Base-by-base conservation (phyloP, 306 rosid species). In the Cyamopsis tetragonoloba region DNA sequence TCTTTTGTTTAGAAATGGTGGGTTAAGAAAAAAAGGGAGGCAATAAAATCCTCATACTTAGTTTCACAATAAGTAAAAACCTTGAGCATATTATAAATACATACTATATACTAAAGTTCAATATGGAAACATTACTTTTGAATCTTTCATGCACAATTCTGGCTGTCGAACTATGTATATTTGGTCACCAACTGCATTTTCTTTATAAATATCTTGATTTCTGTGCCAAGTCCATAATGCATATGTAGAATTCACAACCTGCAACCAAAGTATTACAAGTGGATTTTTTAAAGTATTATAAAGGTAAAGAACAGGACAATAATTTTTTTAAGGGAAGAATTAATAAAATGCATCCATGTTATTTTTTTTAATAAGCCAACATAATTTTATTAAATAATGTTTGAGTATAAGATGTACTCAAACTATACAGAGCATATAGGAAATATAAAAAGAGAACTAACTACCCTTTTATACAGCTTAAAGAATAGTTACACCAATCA, bases 161-260 rank as follows among this genome's bases (percentile, higher is more conserved):
- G 98, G 95, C 56, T 85, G 92, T 34, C 95, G 76, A 31, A 92
- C 95, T 1, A 92, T 81, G 85, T 87, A 89, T 72, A 89, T 87
- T 77, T 87, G 89, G 74, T 89, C 96, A 5, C 95, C 88, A 6
- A 77, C 78, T 51, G 81, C 79, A 35, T 85, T 75, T 37, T 81
- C 84, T 72, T 86, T 83, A 39, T 85, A 89, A 3, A 14, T 68
- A 64, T 92, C 98, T 71, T 89, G 92, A 77, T 92, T 92, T 55
- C 95, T 76, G 8, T 92, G 95, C 98, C 98, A 92, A 56, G 91
- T 89, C 98, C 98, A 92, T 48, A 89, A 76, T 10, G 98, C 89
- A 66, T 82, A 81, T 2, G 96, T 85, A 48, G 95, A 87, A 80
- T 92, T 92, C 75, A 83, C 62, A 48, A 87, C 88, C 98, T 92